Evolutionary conservation across 1,284 basidiomycete genomes (phyloP), one percentile per base, ranked within the genome.

Genomic region (Microbotryum intermedium): DNA sequence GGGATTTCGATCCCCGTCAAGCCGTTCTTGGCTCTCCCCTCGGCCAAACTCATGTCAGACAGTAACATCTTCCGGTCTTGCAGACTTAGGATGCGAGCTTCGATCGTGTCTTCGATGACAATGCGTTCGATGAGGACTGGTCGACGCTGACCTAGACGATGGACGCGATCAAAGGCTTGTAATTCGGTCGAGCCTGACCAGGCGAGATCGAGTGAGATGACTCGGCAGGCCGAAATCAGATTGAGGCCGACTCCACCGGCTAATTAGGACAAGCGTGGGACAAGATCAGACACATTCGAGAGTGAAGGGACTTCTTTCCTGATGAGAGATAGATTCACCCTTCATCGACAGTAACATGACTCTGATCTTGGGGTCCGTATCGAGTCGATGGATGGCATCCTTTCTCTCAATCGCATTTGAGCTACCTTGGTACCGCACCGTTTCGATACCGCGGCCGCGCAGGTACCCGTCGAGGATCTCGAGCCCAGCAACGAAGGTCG

Each of bases 191-290:
- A 39, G 34, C 11, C 34, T 16, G 34, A 39, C 90, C 92, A 97
- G 92, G 93, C 97, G 57, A 94, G 75, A 48, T 64, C 62, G 28
- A 55, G 49, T 18, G 60, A 52, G 46, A 70, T 58, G 39, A 69
- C 68, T 26, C 60, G 60, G 49, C 63, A 63, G 76, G 93, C 97
- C 52, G 84, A 86, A 1, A 91, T 95, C 71, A 98, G 74, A 73
- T 98, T 97, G 45, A 98, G 80, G 57, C 92, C 90, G 83, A 63
- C 49, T 53, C 53, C 44, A 30, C 55, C 53, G 16, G 43, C 46
- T 74, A 9, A 4, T 13, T 18, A 44, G 42, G 34, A 29, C 34
- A 16, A 39, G 34, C 34, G 34, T 11, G 16, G 16, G 34, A 34
- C 18, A 29, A 1, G 49, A 29, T 50, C 26, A 50, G 49, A 28